Evolutionary conservation across 106 monocot genomes (phyloP), one percentile per base, ranked within the genome.

Genomic region (Platanthera guangdongensis): DNA sequence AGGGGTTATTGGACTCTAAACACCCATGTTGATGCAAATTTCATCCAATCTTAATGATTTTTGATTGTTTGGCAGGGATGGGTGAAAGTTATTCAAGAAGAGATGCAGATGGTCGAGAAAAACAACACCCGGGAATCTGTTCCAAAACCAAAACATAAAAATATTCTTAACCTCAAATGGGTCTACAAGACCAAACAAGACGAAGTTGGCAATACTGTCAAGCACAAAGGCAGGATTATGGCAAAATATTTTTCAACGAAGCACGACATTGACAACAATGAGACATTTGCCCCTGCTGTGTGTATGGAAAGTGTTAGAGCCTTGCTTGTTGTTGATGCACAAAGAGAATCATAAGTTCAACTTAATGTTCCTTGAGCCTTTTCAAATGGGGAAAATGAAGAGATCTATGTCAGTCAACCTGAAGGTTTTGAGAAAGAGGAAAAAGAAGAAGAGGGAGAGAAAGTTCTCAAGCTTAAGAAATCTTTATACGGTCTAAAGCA

Each of bases 361-460:
- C 49, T 81, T 63, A 69, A 81, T 69, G 81, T 76, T 7, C 76
- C 60, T 71, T 70, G 21, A 8, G 57, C 70, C 5, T 76, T 75
- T 75, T 19, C 75, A 10, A 74, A 80, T 50, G 50, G 14, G 39
- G 39, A 3, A 39, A 3, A 39, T 3, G 39, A 39, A 39, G 39
- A 39, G 39, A 39, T 39, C 39, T 39, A 39, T 39, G 39, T 39
- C 2, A 39, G 2, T 39, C 3, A 39, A 39, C 39, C 39, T 39
- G 3, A 39, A 25, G 22, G 39, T 22, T 51, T 80, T 10, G 39
- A 81, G 7, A 51, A 81, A 68, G 53, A 74, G 7, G 50, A 81
- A 68, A 32, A 74, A 14, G 71, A 68, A 70, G 76, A 75, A 39
- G 16, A 68, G 51, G 81, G 77, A 55, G 3, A 77, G 9, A 81